Conservation (phyloP, 768 basidiomycete species). For the Tubosaeta sp. region DNA sequence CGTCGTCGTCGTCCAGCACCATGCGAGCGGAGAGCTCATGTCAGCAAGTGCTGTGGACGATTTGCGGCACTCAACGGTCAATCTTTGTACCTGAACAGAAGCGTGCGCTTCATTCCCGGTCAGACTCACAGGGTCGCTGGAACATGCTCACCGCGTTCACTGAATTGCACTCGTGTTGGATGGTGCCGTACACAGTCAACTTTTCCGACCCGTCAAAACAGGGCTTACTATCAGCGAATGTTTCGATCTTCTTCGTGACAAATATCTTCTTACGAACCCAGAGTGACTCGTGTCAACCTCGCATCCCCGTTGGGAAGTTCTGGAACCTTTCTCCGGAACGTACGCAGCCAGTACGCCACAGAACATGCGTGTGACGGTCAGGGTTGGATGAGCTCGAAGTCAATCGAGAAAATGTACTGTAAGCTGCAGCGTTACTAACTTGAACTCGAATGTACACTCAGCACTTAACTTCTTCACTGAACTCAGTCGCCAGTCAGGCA, state of each 20-base stretch:
- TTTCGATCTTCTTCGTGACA: not conserved
- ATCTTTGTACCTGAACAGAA: not conserved
- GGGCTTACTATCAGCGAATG: not conserved
- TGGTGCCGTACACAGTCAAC: not conserved
- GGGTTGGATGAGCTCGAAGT: not conserved
- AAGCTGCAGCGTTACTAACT: too few species aligned
- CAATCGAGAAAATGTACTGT: not conserved
- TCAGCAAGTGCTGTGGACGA: not conserved
- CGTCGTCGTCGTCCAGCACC: not conserved
- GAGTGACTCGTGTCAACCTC: not conserved
- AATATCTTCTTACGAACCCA: not conserved
- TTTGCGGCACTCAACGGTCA: not conserved
- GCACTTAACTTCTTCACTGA: too few species aligned
- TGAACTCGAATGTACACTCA: too few species aligned
- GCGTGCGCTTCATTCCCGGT: not conserved
- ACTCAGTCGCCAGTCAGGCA: too few species aligned
- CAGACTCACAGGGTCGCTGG: not conserved
- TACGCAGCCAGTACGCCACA: not conserved
- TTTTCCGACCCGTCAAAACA: not conserved
- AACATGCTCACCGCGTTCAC: not conserved
- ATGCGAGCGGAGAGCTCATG: not conserved
- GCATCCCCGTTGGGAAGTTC: not conserved
- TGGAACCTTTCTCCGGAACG: not conserved
- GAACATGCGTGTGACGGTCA: not conserved
- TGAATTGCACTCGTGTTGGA: not conserved